phyloP scores from a whole-genome alignment of 2,329 filamentous ascomycete species.

The Colletotrichum sp. region DNA sequence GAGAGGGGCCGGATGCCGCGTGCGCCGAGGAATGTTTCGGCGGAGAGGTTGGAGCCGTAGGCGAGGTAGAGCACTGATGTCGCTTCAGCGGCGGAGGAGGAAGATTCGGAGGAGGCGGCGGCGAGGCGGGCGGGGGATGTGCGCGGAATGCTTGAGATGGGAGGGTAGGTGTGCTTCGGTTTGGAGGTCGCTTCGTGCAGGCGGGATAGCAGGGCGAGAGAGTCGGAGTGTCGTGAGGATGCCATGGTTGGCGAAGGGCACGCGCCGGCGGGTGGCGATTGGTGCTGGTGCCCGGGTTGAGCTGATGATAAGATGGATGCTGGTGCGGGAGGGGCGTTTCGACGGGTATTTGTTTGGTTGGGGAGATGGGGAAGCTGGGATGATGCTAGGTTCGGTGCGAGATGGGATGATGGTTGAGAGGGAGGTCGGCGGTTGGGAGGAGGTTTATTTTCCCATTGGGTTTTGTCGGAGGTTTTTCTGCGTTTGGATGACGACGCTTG shows the following conservation, averaged over 20 bases:
- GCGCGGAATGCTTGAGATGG: constrained; percentile 35
- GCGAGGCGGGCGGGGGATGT: constrained; percentile 45
- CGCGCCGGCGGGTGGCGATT: not conserved
- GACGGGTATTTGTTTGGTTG: not conserved
- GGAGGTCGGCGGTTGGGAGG: not conserved
- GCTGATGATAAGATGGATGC: not conserved
- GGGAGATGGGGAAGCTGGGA: not conserved
- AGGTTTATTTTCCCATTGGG: not conserved
- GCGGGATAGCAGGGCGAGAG: not conserved
- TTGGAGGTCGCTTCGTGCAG: not conserved
- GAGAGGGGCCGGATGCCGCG: constrained; percentile 84
- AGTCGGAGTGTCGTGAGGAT: not conserved
- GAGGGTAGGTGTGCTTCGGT: constrained; percentile 26
- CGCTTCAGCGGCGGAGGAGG: constrained; percentile 22
- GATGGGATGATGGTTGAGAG: not conserved
- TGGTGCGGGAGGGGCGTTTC: not conserved
- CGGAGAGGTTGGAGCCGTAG: constrained; percentile 89
- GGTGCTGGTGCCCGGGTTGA: not conserved
- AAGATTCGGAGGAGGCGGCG: constrained; percentile 26
- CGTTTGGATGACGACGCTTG: not conserved
- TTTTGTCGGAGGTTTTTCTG: not conserved
- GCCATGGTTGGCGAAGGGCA: not conserved
- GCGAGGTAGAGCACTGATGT: constrained; percentile 78
- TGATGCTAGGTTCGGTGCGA: not conserved
- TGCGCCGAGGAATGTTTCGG: constrained; percentile 77